A percentile compares a stretch with the other conserved stretches of the same genome.
phyloP scores from a whole-genome alignment of 805 yeast species.

The Metschnikowia anglica region DNA sequence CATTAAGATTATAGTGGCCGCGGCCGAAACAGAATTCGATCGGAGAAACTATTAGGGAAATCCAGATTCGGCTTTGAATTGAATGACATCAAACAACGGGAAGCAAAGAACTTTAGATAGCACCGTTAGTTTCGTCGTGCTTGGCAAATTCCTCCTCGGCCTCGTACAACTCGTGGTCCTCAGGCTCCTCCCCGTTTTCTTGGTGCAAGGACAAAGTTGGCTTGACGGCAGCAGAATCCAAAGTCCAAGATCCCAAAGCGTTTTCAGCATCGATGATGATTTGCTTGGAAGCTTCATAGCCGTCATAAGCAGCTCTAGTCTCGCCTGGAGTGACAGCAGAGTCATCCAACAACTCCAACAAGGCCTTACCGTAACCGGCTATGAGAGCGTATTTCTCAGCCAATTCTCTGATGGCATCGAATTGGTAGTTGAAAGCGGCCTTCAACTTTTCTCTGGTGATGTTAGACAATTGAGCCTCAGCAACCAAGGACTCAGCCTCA shows the following conservation, averaged over 20 bases:
- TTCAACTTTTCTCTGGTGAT: slow-evolving; percentile 97
- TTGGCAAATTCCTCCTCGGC: slow-evolving; percentile 56
- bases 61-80: slow-evolving; percentile 4
- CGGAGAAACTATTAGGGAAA: slow-evolving; percentile 8
- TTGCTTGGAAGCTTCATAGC: slow-evolving; percentile 97
- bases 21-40: slow-evolving; percentile 2
- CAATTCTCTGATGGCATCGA: slow-evolving; percentile 91
- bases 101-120: slow-evolving; percentile 19
- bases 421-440: slow-evolving; percentile 96
- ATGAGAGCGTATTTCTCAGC: slow-evolving; percentile 95
- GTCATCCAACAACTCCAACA: slow-evolving; percentile 93
- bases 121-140: slow-evolving; percentile 30
- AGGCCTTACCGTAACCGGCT: slow-evolving; percentile 98
- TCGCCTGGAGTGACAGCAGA: slow-evolving; percentile 99
- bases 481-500: slow-evolving; percentile 97
- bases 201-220: slow-evolving; percentile 83
- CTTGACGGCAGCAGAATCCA: slow-evolving; percentile 92
- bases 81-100: slow-evolving; percentile 1
- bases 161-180: slow-evolving; percentile 43
- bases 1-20: slow-evolving; percentile 1
- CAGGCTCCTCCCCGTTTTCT: slow-evolving; percentile 49
- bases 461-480: slow-evolving; percentile 97
- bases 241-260: slow-evolving; percentile 94
- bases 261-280: slow-evolving; percentile 95
- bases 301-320: slow-evolving; percentile 97